phyloP scores from a whole-genome alignment of 2,329 filamentous ascomycete species.

The Furcasterigmium sp. region DNA sequence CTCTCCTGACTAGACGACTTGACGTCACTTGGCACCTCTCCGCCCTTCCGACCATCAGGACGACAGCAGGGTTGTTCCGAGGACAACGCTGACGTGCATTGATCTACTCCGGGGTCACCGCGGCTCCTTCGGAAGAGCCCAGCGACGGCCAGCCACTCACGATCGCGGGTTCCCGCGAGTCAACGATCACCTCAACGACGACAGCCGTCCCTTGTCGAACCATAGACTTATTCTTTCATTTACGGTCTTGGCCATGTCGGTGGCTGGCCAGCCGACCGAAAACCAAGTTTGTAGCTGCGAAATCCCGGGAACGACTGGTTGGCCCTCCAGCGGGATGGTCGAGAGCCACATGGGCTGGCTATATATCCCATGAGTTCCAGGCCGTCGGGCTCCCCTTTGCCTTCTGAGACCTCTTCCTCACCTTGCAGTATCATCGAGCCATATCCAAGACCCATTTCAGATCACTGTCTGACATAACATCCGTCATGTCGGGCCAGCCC shows the following conservation, averaged over 20 bases:
- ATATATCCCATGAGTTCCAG: background rate
- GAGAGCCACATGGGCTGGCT: background rate
- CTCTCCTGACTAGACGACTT: no score
- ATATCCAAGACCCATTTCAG: no score
- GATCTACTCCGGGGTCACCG: conserved; percentile 2
- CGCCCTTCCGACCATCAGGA: background rate
- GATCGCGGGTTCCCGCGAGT: background rate
- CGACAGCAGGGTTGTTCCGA: background rate
- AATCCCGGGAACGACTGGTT: background rate
- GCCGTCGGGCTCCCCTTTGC: background rate
- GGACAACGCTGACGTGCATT: conserved; percentile 3
- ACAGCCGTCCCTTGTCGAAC: conserved; percentile 2
- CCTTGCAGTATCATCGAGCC: no score
- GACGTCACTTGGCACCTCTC: background rate
- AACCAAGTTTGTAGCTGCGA: conserved; percentile 1
- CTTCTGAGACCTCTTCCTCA: background rate
- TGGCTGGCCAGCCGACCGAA: background rate
- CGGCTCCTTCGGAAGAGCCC: background rate
- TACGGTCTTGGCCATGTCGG: conserved; percentile 1
- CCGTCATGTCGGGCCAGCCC: background rate
- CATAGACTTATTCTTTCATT: background rate
- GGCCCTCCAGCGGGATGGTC: conserved; percentile 5
- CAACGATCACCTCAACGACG: background rate
- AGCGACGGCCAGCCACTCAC: background rate
- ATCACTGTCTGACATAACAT: background rate